Evolutionary conservation across 1,139 yeast genomes (phyloP), one percentile per base, ranked within the genome.

Genomic region (Scheffersomyces stambukii): DNA sequence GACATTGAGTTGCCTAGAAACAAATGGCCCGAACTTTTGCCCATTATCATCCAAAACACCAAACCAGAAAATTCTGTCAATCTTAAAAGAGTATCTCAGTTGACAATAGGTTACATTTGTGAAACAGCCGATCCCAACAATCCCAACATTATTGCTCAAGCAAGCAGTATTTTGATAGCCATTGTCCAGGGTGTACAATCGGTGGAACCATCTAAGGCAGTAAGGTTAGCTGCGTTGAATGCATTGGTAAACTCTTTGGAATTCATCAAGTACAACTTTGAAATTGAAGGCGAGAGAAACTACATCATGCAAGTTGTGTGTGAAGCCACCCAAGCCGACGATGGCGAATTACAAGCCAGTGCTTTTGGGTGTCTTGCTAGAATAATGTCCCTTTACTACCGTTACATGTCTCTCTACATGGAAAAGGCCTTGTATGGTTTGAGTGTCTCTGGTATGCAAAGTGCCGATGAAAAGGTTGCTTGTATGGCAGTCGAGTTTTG

Each of bases 401-500:
- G 77, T 27, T 82, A 75, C 60, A 91, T 91, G 98, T 75, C 83
- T 39, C 77, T 91, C 31, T 91, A 91, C 57, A 91, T 91, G 98
- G 97, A 91, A 60, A 88, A 86, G 65, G 98, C 98, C 1, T 66
- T 91, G 38, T 91, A 83, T 48, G 88, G 89, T 10, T 71, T 91
- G 38, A 89, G 97, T 2, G 89, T 89, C 25, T 66, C 79, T 17
- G 97, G 97, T 23, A 91, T 91, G 96, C 83, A 81, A 57, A 80
- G 89, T 37, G 55, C 65, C 19, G 85, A 86, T 57, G 95, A 85
- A 50, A 76, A 77, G 48, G 97, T 91, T 19, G 85, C 96, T 1
- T 86, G 96, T 55, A 89, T 91, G 96, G 97, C 98, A 15, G 94
- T 91, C 30, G 98, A 91, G 61, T 91, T 91, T 55, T 91, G 98